Percentiles rank a stretch among this genome's conserved stretches.
phyloP scores from a whole-genome alignment of 805 yeast genomes.

The Martiniozyma abietophila region DNA sequence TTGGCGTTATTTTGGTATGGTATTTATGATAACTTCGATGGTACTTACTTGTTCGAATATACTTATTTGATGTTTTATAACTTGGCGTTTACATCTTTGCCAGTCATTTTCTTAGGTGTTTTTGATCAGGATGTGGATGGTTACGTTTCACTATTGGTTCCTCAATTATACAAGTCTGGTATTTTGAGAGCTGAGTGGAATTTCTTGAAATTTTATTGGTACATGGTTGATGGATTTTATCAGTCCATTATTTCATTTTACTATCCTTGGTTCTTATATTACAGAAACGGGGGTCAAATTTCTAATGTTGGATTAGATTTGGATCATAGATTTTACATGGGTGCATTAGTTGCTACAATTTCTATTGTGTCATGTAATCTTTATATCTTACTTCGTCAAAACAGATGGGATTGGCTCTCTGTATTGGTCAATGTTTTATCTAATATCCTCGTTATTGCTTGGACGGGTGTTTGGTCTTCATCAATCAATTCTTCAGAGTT shows the following conservation, averaged over 20 bases:
- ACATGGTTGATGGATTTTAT: conserved; percentile 69
- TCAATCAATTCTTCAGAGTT: conserved; percentile 43
- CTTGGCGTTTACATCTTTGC: conserved; percentile 75
- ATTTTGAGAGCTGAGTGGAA: conserved; percentile 67
- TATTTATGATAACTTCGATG: conserved; percentile 65
- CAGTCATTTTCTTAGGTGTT: conserved; percentile 68
- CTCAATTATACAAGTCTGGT: conserved; percentile 68
- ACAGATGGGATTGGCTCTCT: conserved; percentile 77
- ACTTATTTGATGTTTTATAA: conserved; percentile 75
- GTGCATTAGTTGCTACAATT: conserved; percentile 56
- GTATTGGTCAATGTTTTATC: conserved; percentile 47
- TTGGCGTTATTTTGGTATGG: conserved; percentile 76
- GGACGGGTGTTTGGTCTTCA: conserved; percentile 79
- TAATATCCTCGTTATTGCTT: conserved; percentile 49
- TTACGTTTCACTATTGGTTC: conserved; percentile 58
- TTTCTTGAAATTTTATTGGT: conserved; percentile 56
- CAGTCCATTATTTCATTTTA: conserved; percentile 67
- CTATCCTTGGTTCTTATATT: conserved; percentile 56
- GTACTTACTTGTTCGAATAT: conserved; percentile 68
- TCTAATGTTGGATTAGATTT: conserved; percentile 37
- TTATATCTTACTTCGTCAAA: conserved; percentile 57
- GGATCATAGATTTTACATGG: conserved; percentile 69
- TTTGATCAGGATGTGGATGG: conserved; percentile 76
- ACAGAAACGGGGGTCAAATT: conserved; percentile 31
- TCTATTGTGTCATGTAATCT: conserved; percentile 59